Base-by-base conservation (phyloP, 208 protist genomes). In the Leishmania guyanensis region DNA sequence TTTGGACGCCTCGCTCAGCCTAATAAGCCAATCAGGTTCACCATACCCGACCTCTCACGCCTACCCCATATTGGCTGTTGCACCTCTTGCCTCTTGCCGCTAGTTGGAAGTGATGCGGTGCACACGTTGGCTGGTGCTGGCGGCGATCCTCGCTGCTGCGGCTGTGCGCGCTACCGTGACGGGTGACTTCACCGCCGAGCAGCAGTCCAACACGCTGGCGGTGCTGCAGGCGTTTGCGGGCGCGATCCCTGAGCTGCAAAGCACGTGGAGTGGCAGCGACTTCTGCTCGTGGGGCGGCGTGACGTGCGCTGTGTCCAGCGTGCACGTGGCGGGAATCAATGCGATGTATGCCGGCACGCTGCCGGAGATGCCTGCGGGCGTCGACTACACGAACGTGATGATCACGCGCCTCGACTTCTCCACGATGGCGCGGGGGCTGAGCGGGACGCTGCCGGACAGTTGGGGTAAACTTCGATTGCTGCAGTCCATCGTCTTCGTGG, bases 331-430 rank as follows among this genome's bases (percentile, higher is more conserved):
- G 5, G 20, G 12, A 16, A 2, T 17, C n/a, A 2, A 1, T 3
- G 56, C n/a, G 51, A 10, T 33, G 3, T 48, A 0, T 29, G 0
- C 33, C n/a, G 74, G 74, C 16, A 50, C 53, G 56, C 74, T 78
- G 74, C 74, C 74, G 74, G 74, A 78, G 60, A 78, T 68, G 74
- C 74, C 74, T 48, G n/a, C 8, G 39, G 56, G 20, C 74, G 56
- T 78, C 17, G 43, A 78, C 56, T 78, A 78, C 74, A 29, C 36
- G 33, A 22, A 78, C 14, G 74, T 78, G 3, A 39, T 78, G 50
- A 29, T 75, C 50, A 60, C n/a, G 50, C 0, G 0, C 22, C 50
- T 75, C 3, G n/a, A 75, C 50, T 53, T 73, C 72, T 66, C 56
- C 12, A 43, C 51, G 50, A 66, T 54, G 73, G 72, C 50, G 54